Evolutionary conservation across 2,329 filamentous ascomycete species (phyloP), one percentile per base, ranked within the genome.

Genomic region (Botrytis fabae): DNA sequence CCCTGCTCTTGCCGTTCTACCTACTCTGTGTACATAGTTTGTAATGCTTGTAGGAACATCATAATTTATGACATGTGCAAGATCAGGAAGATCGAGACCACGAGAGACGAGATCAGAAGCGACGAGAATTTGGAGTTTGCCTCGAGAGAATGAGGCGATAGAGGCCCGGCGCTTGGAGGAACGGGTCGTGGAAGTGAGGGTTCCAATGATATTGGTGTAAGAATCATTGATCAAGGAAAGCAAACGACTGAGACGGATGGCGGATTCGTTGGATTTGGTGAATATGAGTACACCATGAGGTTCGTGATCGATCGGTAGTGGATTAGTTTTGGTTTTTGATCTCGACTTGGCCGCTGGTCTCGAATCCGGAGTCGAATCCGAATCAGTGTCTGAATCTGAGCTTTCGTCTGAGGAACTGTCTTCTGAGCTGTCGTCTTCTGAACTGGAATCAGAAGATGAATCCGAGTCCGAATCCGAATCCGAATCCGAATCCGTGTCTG

Each of bases 41-140:
- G 92, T 92, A 48, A 94, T 85, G 79, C 91, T 95, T 7, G 90
- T 87, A 0, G 95, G 95, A 69, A 98, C 87, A 81, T 98, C 95
- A 84, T 98, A 98, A 83, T 97, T 98, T 82, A 98, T 85, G 64
- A 98, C 94, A 80, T 97, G 93, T 51, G 91, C 90, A 64, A 98
- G 87, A 64, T 89, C 87, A 0, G 90, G 89, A 20, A 97, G 86
- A 81, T 98, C 95, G 40, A 98, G 90, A 78, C 95, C 96, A 75
- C 95, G 92, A 2, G 94, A 93, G 1, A 96, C 93, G n/a, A 97
- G 91, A 81, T 98, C 95, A 0, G 96, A 97, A 0, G 95, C 94
- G 63, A 98, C 91, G 61, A 98, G 89, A 64, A 97, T 89, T 10
- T 90, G 90, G 40, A 93, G 82, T 73, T 88, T 88, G 73, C 86